Conservation (phyloP, 352 stramenopile species). For the Globisporangium nunn region DNA sequence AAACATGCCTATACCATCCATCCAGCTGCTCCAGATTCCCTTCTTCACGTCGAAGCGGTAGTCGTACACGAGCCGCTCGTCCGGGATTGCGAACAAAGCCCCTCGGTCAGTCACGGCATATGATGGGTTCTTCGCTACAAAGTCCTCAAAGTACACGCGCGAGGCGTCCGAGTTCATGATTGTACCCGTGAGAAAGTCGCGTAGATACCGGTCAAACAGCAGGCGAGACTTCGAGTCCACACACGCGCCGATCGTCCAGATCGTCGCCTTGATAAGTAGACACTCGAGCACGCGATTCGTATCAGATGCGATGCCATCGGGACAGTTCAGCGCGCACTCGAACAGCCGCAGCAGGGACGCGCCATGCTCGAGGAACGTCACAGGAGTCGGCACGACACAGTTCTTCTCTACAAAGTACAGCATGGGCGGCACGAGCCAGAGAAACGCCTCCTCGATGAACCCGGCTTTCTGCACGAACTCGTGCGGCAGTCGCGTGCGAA, state of each 20-base stretch:
- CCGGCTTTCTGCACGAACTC: conserved; percentile 26
- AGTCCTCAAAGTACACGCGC: conserved; percentile 66
- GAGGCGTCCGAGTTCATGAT: conserved; percentile 26
- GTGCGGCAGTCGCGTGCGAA: conserved; percentile 43
- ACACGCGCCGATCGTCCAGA: conserved; percentile 90
- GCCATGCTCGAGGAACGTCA: conserved; percentile 88
- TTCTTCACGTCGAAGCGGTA: conserved; percentile 88
- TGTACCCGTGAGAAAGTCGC: conserved; percentile 52
- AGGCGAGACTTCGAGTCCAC: conserved; percentile 81
- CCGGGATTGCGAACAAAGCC: conserved; percentile 38
- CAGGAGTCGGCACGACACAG: conserved; percentile 74
- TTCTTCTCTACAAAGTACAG: conserved; percentile 91
- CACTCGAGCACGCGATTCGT: conserved; percentile 76
- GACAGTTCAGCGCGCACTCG: conserved; percentile 66
- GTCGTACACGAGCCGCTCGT: conserved; percentile 84
- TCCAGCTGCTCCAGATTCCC: conserved; percentile 76
- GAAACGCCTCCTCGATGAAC: conserved; percentile 75
- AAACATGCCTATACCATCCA: conserved; percentile 41
- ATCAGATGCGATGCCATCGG: conserved; percentile 58
- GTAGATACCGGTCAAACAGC: conserved; percentile 81
- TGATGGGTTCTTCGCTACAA: conserved; percentile 75
- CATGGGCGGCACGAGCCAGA: conserved; percentile 87
- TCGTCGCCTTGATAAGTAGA: conserved; percentile 78
- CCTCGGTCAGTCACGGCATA: conserved; percentile 39
- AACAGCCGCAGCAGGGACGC: conserved; percentile 79